Percentiles rank a stretch among this genome's conserved stretches.
These are phyloP conservation scores for Ascochyta fabae DNA, from an alignment of 2,329 filamentous ascomycete species.

Conservation along the genomic window DNA sequence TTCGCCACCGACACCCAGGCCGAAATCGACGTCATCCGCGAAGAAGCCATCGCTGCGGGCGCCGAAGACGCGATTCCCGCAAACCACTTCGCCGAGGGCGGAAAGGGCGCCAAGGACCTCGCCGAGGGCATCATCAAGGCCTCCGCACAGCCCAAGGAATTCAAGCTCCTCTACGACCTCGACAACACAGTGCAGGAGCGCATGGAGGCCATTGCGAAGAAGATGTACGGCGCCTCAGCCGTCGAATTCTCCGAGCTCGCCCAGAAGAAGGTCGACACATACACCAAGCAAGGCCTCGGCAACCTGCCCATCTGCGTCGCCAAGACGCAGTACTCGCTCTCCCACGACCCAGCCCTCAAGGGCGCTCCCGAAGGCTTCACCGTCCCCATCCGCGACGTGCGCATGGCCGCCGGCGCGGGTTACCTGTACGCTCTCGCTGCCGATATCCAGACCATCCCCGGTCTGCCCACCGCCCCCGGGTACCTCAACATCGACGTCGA, in stretches of 20 bases:
- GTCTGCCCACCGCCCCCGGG: constrained; percentile 90
- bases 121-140: constrained; percentile 86
- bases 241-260: constrained; percentile 95
- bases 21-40: constrained; percentile 85
- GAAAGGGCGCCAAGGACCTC: constrained; percentile 85
- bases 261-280: constrained; percentile 95
- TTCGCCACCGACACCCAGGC: constrained; percentile 94
- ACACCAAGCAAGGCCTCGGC: constrained; percentile 88
- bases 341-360: constrained; percentile 91
- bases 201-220: constrained; percentile 86
- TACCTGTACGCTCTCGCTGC: constrained; percentile 84
- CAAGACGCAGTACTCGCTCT: constrained; percentile 97
- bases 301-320: constrained; percentile 95
- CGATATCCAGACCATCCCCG: constrained; percentile 98
- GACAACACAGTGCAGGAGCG: constrained; percentile 79
- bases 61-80: constrained; percentile 92
- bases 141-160: constrained; percentile 79
- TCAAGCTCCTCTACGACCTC: constrained; percentile 84
- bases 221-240: constrained; percentile 90
- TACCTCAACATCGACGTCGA: constrained; percentile 89
- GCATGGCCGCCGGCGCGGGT: constrained; percentile 91
- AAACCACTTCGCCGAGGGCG: constrained; percentile 97
- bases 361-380: constrained; percentile 94
- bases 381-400: constrained; percentile 90
- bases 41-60: constrained; percentile 89